phyloP scores from a whole-genome alignment of 2,329 filamentous ascomycete species.

The Colletotrichum tamarilloi region DNA sequence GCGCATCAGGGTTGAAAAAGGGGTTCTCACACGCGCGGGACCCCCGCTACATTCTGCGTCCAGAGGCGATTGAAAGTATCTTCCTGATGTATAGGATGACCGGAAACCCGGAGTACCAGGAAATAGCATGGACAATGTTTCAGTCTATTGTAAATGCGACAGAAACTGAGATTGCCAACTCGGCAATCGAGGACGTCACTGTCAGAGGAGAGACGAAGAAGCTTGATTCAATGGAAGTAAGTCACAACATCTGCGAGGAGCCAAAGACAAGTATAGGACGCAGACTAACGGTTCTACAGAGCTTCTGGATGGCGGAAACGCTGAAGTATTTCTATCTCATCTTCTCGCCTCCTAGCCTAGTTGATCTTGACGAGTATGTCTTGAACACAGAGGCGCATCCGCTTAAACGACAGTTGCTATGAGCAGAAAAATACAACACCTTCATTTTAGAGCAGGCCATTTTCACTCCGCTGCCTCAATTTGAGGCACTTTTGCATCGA shows the following conservation, averaged over 20 bases:
- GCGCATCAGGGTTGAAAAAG: conserved; percentile 47
- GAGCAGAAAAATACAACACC: not conserved
- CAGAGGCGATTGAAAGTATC: conserved; percentile 64
- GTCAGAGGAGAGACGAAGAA: conserved; percentile 51
- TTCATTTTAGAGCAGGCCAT: not conserved
- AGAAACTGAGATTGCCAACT: conserved; percentile 58
- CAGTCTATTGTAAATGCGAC: conserved; percentile 57
- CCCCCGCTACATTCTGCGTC: conserved; percentile 61
- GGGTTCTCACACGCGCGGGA: conserved; percentile 73
- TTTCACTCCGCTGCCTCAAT: not conserved
- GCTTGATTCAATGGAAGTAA: conserved; percentile 53
- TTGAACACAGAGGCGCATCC: conserved; percentile 67
- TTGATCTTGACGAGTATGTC: conserved; percentile 76
- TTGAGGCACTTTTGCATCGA: not conserved
- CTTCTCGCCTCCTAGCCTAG: conserved; percentile 70
- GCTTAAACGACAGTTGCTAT: conserved; percentile 35
- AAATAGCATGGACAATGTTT: conserved; percentile 66
- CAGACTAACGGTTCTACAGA: conserved; percentile 53
- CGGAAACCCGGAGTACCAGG: conserved; percentile 57
- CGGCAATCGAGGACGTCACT: conserved; percentile 63
- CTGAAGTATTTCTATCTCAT: conserved; percentile 81
- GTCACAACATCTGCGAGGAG: conserved; percentile 34
- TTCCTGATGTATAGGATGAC: conserved; percentile 67
- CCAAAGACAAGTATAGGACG: not conserved
- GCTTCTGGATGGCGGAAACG: conserved; percentile 80